Conservation (phyloP, 768 basidiomycete genomes). For the Russula foetens region DNA sequence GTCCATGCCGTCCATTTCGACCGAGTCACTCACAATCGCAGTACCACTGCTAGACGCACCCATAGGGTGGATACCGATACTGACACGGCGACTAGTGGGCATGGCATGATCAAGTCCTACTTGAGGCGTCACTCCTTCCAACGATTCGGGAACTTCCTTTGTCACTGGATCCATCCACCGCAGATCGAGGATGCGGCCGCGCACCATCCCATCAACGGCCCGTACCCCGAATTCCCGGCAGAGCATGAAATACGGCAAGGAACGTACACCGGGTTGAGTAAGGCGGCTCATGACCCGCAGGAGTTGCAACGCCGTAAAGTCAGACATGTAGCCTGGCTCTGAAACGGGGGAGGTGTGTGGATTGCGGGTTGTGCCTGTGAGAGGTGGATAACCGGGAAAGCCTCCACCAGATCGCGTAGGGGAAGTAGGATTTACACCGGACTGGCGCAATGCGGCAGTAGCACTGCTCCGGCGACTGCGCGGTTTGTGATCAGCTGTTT, state of each 20-base stretch:
- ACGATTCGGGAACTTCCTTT: constrained; percentile 38
- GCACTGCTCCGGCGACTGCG: constrained; percentile 24
- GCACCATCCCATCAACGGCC: constrained; percentile 81
- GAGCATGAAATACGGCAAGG: constrained; percentile 72
- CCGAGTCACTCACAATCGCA: constrained; percentile 20
- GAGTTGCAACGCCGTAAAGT: constrained; percentile 73
- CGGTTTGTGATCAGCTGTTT: constrained; percentile 21
- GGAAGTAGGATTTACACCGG: constrained; percentile 20
- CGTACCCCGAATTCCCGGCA: constrained; percentile 79
- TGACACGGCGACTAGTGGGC: constrained; percentile 21
- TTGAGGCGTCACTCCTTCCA: constrained; percentile 17
- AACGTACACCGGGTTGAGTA: constrained; percentile 50
- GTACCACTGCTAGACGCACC: constrained; percentile 21
- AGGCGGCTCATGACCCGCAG: constrained; percentile 77
- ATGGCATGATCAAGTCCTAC: constrained; percentile 20
- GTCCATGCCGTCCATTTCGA: constrained; percentile 29
- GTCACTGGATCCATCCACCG: constrained; percentile 70
- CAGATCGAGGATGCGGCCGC: constrained; percentile 64
- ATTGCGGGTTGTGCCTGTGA: constrained; percentile 23
- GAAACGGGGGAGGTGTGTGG: constrained; percentile 20
- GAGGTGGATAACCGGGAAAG: constrained; percentile 33
- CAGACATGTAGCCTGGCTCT: constrained; percentile 45
- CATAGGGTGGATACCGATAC: constrained; percentile 18
- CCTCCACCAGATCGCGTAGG: constrained; percentile 24
- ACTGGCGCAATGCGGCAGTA: constrained; percentile 20